These are phyloP conservation scores for Chlamydomonas schloesseri DNA, from an alignment of 139 green algal species.

Conservation along the genomic window DNA sequence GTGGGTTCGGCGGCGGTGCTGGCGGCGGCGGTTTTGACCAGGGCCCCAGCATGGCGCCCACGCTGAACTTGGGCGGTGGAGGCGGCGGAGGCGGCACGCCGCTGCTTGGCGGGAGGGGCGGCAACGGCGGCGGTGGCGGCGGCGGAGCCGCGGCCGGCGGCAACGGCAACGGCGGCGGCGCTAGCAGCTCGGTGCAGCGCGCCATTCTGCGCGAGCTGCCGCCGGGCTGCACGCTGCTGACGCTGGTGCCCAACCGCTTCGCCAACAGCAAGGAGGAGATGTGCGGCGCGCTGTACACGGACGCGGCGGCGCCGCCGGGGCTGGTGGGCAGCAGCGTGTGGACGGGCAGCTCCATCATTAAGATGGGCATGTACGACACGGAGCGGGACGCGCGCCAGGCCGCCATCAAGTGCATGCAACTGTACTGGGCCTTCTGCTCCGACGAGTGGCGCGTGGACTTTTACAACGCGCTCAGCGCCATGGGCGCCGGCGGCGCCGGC, in stretches of 20 bases:
- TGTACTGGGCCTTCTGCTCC: constrained; percentile 22
- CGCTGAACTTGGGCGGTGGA: too few species aligned
- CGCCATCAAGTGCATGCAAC: constrained; percentile 43
- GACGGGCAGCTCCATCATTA: constrained; percentile 19
- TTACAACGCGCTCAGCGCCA: constrained; percentile 32
- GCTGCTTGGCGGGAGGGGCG: background rate
- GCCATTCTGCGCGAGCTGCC: constrained; percentile 18
- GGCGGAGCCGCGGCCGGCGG: background rate
- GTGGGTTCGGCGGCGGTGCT: too few species aligned
- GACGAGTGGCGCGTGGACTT: constrained; percentile 25
- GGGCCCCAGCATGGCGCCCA: too few species aligned
- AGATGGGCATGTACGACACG: constrained; percentile 45
- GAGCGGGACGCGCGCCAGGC: constrained; percentile 38
- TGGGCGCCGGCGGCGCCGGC: background rate
- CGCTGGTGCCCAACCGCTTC: constrained; percentile 23
- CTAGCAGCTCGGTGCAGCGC: background rate
- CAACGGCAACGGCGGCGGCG: background rate
- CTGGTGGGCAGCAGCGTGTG: background rate
- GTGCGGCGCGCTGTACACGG: constrained; percentile 11
- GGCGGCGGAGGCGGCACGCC: background rate
- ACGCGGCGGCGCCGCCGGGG: background rate
- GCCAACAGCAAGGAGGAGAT: constrained; percentile 21
- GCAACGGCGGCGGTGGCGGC: background rate
- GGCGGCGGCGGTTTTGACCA: too few species aligned
- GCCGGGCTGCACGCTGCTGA: background rate